These are phyloP conservation scores for Neoboletus magnificus DNA, from an alignment of 768 basidiomycete genomes.

Conservation along the genomic window DNA sequence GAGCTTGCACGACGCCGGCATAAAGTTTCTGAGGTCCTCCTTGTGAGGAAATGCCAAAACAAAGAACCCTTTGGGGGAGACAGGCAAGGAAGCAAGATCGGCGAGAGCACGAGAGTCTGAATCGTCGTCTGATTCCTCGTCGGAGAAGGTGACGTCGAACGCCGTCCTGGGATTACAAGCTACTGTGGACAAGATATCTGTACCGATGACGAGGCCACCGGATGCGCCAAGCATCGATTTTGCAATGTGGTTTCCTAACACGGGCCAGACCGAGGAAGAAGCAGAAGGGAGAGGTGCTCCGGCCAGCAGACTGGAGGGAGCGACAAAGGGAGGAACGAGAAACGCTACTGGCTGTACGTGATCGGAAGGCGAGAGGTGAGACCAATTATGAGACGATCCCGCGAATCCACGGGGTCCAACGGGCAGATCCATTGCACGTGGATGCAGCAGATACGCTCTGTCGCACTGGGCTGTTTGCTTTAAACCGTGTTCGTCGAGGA, in stretches of 20 bases:
- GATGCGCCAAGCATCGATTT: slow-evolving; percentile 28
- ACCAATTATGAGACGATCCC: slow-evolving; percentile 21
- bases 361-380: slow-evolving; percentile 33
- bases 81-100: neutral
- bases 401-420: slow-evolving; percentile 41
- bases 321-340: slow-evolving; percentile 60
- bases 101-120: neutral
- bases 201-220: slow-evolving; percentile 38
- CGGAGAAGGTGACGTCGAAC: neutral
- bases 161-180: neutral
- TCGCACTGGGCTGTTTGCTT: slow-evolving; percentile 30
- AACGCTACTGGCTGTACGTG: slow-evolving; percentile 41
- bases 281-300: slow-evolving; percentile 15
- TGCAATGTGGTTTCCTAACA: slow-evolving; percentile 24
- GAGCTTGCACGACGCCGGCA: slow-evolving; percentile 37
- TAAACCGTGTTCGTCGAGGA: slow-evolving; percentile 50
- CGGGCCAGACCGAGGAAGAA: slow-evolving; percentile 25
- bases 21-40: slow-evolving; percentile 34
- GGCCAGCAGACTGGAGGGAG: slow-evolving; percentile 33
- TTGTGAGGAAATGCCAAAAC: slow-evolving; percentile 34
- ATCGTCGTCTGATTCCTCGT: neutral
- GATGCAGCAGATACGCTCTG: slow-evolving; percentile 41
- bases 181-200: slow-evolving; percentile 1
- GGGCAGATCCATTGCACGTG: slow-evolving; percentile 35
- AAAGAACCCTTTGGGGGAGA: slow-evolving; percentile 25